Evolutionary conservation across 192 early-diverging fungal genomes (phyloP), one percentile per base, ranked within the genome.

Genomic region (Physocladia obscura): DNA sequence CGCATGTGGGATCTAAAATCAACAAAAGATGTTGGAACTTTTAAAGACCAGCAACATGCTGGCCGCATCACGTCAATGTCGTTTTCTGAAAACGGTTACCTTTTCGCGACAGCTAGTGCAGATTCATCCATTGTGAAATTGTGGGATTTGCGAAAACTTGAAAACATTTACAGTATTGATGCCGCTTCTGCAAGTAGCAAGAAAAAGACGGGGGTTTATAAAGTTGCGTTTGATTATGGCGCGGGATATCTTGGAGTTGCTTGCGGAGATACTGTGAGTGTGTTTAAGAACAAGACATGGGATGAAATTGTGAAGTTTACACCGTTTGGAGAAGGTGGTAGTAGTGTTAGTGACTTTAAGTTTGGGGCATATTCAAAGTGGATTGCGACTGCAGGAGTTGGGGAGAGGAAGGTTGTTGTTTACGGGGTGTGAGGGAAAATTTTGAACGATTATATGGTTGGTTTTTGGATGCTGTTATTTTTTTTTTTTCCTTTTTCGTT

Each of bases 81-180:
- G 15, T 97, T 98, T 71, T 90, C 89, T 50, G 95, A 97, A 62
- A 97, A 97, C 76, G 96, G 96, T 37, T 98, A 97, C 76, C 82
- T 92, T 69, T 84, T 98, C 69, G 94, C 91, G 13, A 90, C 94
- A 21, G 82, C 82, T 27, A 82, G 87, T 0, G 84, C 87, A 57
- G 86, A 86, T 38, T 77, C 84, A n/a, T 63, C 47, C 19, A 67
- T 88, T 22, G 92, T 95, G 3, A 89, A 88, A 56, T 74, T 96
- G 52, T 98, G 96, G 96, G 95, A 98, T 82, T 82, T 98, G 57
- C 86, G 96, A 67, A 98, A 95, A 47, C 81, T 94, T 38, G 81
- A 81, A 49, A 81, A 85, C 59, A 78, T 88, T 55, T 82, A 92
- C 49, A 88, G 82, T 34, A 74, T 93, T 32, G 30, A 52, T 26